Evolutionary conservation across 2,329 filamentous ascomycete genomes (phyloP).

Genomic region (Fusarium buharicum): DNA sequence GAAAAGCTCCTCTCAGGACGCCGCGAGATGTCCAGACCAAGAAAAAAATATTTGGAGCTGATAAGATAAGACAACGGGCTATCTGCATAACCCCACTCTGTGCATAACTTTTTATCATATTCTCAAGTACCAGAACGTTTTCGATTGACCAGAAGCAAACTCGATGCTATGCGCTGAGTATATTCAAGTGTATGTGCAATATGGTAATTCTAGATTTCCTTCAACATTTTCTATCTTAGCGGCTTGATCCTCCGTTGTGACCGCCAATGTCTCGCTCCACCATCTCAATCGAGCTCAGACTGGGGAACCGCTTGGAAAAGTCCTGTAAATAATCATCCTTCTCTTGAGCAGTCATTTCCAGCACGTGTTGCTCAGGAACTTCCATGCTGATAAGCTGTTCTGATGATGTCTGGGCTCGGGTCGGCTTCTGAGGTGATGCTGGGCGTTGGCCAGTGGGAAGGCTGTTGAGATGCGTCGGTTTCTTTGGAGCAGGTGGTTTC

Average conservation of each 20-base stretch:
- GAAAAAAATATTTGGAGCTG: slow-evolving; percentile 44
- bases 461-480: slow-evolving; percentile 70
- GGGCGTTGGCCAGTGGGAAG: slow-evolving; percentile 57
- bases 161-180: slow-evolving; percentile 38
- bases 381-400: slow-evolving; percentile 59
- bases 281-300: slow-evolving; percentile 85
- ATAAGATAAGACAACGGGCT: slow-evolving; percentile 50
- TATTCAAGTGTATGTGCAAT: slow-evolving; percentile 42
- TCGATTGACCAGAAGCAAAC: slow-evolving; percentile 15
- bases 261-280: slow-evolving; percentile 72
- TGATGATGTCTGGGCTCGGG: slow-evolving; percentile 37
- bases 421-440: slow-evolving; percentile 59
- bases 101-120: slow-evolving; percentile 25
- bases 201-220: slow-evolving; percentile 26
- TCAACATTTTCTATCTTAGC: slow-evolving; percentile 30
- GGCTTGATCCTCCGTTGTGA: slow-evolving; percentile 47
- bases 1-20: slow-evolving; percentile 15
- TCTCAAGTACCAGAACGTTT: not conserved
- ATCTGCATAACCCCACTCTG: slow-evolving; percentile 38
- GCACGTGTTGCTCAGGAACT: slow-evolving; percentile 59
- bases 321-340: slow-evolving; percentile 73
- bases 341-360: slow-evolving; percentile 67
- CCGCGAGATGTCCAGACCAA: slow-evolving; percentile 3
- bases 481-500: slow-evolving; percentile 68
- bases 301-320: slow-evolving; percentile 89